phyloP scores from a whole-genome alignment of 441 rosid genomes.

The Jatropha podagrica region DNA sequence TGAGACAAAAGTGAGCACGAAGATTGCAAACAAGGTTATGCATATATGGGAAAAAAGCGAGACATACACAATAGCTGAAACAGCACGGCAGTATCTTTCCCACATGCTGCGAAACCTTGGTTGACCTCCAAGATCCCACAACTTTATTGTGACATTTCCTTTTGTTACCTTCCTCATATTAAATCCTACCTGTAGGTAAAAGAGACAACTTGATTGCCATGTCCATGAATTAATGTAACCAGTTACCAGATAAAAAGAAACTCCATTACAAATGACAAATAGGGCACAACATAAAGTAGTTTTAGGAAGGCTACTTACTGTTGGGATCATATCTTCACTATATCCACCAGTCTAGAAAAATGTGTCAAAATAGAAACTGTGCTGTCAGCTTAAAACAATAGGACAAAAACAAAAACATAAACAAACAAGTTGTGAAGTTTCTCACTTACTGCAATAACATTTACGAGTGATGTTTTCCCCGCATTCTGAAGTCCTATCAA shows the following conservation, averaged over 20 bases:
- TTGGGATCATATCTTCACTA: slow-evolving; percentile 99
- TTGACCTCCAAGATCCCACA: slow-evolving; percentile 99
- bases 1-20: not conserved
- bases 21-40: slow-evolving; percentile 39
- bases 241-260: not conserved
- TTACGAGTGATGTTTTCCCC: slow-evolving; percentile 94
- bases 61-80: slow-evolving; percentile 78
- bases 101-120: slow-evolving; percentile 99
- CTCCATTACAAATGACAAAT: not conserved
- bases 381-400: slow-evolving; percentile 18
- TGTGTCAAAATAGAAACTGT: slow-evolving; percentile 12
- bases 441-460: slow-evolving; percentile 81
- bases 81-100: slow-evolving; percentile 93
- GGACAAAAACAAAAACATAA: not conserved
- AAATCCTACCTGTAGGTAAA: slow-evolving; percentile 64
- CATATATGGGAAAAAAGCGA: not conserved
- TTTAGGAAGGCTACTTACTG: slow-evolving; percentile 47
- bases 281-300: not conserved
- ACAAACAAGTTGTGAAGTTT: not conserved
- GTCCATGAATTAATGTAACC: not conserved
- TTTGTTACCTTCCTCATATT: slow-evolving; percentile 97
- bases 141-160: slow-evolving; percentile 95
- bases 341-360: slow-evolving; percentile 85
- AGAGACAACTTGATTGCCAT: not conserved
- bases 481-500: slow-evolving; percentile 97